Evolutionary conservation across 1,284 basidiomycete species (phyloP).

Genomic region (Peniophora sp.): DNA sequence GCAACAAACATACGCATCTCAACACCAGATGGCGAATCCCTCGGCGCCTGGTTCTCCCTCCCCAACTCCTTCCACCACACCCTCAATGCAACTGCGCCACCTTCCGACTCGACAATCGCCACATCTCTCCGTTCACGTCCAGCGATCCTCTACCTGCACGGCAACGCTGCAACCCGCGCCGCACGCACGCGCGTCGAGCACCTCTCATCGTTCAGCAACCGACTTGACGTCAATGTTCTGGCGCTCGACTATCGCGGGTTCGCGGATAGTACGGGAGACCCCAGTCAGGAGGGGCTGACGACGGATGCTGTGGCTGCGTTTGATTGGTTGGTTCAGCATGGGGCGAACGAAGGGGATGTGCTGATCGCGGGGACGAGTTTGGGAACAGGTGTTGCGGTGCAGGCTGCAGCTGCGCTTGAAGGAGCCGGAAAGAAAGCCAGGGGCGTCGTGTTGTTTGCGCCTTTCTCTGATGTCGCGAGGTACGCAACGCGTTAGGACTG

Average conservation of each 20-base stretch:
- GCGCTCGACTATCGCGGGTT: conserved; percentile 92
- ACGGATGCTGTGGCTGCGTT: conserved; percentile 76
- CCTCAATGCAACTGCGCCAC: conserved; percentile 23
- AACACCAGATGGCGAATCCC: conserved; percentile 68
- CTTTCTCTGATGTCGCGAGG: conserved; percentile 60
- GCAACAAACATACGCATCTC: conserved; percentile 64
- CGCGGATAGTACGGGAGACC: conserved; percentile 76
- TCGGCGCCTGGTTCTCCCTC: conserved; percentile 90
- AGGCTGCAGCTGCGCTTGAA: conserved; percentile 52
- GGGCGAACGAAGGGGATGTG: conserved; percentile 52
- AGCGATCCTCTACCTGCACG: conserved; percentile 85
- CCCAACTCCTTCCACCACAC: conserved; percentile 60
- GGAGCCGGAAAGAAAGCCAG: conserved; percentile 42
- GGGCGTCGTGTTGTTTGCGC: conserved; percentile 69
- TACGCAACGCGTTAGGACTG: too few species aligned
- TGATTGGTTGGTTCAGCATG: conserved; percentile 64
- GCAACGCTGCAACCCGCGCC: conserved; percentile 79
- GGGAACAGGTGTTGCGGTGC: conserved; percentile 72
- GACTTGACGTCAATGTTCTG: conserved; percentile 70
- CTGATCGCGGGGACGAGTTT: conserved; percentile 77
- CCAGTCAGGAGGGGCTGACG: conserved; percentile 69
- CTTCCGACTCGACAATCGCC: conserved; percentile 23
- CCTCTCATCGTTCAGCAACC: conserved; percentile 54
- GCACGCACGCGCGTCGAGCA: conserved; percentile 53
- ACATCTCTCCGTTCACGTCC: conserved; percentile 44